Evolutionary conservation across 805 yeast species (phyloP).

Genomic region (Tetrapisispora fleetii): DNA sequence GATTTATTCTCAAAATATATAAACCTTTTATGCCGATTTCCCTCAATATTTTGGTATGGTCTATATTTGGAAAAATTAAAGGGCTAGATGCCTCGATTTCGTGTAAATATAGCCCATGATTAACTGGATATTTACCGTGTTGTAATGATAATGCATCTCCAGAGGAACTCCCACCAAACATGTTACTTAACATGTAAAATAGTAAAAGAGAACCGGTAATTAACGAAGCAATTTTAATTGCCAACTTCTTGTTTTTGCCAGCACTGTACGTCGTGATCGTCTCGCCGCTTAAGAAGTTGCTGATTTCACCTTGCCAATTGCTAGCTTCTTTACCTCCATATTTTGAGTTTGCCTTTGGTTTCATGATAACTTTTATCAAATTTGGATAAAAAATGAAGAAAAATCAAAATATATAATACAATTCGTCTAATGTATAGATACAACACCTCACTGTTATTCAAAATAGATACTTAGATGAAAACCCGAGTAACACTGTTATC

Average conservation of each 20-base stretch:
- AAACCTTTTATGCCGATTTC: slow-evolving; percentile 45
- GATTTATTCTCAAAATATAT: slow-evolving; percentile 39
- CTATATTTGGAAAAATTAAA: slow-evolving; percentile 65
- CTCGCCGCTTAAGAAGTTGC: slow-evolving; percentile 1
- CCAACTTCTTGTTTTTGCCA: neutral
- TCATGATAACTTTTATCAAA: slow-evolving; percentile 5
- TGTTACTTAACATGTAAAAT: slow-evolving; percentile 13
- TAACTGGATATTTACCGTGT: slow-evolving; percentile 16
- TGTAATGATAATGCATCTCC: neutral
- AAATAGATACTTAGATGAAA: no score
- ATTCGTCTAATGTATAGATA: no score
- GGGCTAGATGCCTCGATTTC: slow-evolving; percentile 41
- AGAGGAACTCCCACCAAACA: slow-evolving; percentile 7
- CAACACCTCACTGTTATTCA: no score
- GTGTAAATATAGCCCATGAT: slow-evolving; percentile 37
- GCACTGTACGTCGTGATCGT: neutral
- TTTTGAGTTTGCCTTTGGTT: slow-evolving; percentile 19
- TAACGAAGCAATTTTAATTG: neutral
- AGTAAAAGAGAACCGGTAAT: slow-evolving; percentile 5
- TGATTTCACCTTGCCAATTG: neutral
- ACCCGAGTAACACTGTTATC: no score
- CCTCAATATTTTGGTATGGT: slow-evolving; percentile 52
- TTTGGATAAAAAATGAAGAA: neutral
- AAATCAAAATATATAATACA: no score
- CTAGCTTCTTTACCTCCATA: neutral